Evolutionary conservation across 2,329 filamentous ascomycete species (phyloP), one percentile per base, ranked within the genome.

Genomic region (Aspergillus ibericus): DNA sequence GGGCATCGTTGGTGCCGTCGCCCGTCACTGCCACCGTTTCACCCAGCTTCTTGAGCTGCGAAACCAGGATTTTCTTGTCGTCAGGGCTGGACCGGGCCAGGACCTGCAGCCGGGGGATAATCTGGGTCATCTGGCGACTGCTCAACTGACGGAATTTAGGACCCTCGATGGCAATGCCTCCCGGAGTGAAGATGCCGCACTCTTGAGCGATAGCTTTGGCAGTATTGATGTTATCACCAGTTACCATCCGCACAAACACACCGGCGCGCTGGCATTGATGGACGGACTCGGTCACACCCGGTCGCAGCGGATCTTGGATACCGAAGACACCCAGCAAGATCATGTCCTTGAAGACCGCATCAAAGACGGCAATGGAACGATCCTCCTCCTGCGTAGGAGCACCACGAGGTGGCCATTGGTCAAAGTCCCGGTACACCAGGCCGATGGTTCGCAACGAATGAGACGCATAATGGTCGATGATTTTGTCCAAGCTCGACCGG

Each of bases 371-470:
- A 56, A 88, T 83, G 36, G 81, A 82, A 66, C 81, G 81, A 72
- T 88, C 81, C 48, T 86, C 84, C 60, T 85, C 83, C 20, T 77
- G 70, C 42, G 77, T 81, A 32, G 78, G 84, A 15, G 82, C 84
- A 49, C 83, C 82, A 60, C 80, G 83, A 4, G 92, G 92, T 32
- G 93, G 92, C 92, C 92, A 96, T 54, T 85, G 83, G 22, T 90
- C 85, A 65, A 95, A 96, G 67, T 96, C 92, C 56, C 87, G 88
- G 76, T 92, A 96, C 54, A 92, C 82, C 63, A 96, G 83, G 44
- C 88, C 91, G 66, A 96, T 96, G 1, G 92, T 96, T 62, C 92
- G 86, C 32, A 96, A 82, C 7, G 92, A 96, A 16, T 88, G 84
- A 25, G 84, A 86, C 9, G 92, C 92, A 71, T 96, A 96, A 48